These are phyloP conservation scores for Polytrichum commune DNA, from an alignment of 225 moss, liverwort and hornwort species.

Conservation along the genomic window DNA sequence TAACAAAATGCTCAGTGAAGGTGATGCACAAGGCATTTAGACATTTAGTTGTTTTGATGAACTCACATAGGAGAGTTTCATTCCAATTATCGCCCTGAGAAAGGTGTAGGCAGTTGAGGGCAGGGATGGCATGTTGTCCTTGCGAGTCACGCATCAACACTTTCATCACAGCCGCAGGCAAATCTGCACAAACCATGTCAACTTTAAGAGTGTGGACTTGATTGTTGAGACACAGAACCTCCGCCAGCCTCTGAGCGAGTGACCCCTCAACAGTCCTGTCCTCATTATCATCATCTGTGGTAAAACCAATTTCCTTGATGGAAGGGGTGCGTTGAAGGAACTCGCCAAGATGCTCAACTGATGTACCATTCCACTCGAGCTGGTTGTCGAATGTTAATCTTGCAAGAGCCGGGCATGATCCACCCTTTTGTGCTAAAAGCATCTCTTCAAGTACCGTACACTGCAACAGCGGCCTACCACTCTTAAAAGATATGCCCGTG, in stretches of 20 bases:
- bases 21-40: not conserved
- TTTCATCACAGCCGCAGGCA: not conserved
- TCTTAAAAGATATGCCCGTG: accelerated
- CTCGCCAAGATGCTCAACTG: not conserved
- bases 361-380: not conserved
- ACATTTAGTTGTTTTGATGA: not conserved
- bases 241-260: not conserved
- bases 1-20: too few relatives aligned
- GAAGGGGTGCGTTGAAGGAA: not conserved
- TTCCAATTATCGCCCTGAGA: too few relatives aligned
- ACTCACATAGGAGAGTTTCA: not conserved
- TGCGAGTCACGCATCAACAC: not conserved
- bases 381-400: accelerated
- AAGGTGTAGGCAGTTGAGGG: not conserved
- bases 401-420: not conserved
- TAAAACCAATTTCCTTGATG: not conserved
- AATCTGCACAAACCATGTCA: accelerated
- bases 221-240: not conserved
- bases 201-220: not conserved
- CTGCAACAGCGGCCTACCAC: accelerated
- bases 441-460: too few relatives aligned
- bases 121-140: not conserved
- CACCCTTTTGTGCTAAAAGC: not conserved
- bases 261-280: accelerated
- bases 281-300: too few relatives aligned